Evolutionary conservation across 768 basidiomycete genomes (phyloP).

Genomic region (Boletus rubroflammeus): DNA sequence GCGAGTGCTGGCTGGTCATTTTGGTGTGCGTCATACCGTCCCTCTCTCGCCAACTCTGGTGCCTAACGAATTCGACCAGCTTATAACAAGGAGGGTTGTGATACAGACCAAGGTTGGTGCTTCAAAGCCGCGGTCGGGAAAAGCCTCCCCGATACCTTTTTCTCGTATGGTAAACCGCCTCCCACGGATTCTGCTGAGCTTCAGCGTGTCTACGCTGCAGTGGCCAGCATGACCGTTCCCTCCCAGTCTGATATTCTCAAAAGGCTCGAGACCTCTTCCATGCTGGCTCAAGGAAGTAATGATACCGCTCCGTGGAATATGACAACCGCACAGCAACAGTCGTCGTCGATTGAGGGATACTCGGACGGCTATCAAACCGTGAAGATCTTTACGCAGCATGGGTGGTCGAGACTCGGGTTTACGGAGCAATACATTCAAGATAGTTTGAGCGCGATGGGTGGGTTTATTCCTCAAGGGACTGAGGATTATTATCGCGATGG

Average conservation of each 20-base stretch:
- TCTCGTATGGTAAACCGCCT: constrained; percentile 40
- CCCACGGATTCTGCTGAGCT: constrained; percentile 20
- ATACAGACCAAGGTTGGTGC: constrained; percentile 63
- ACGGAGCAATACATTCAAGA: constrained; percentile 57
- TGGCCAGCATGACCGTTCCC: constrained; percentile 12
- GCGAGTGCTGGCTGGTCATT: constrained; percentile 63
- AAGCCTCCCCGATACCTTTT: constrained; percentile 56
- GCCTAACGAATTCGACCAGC: constrained; percentile 33
- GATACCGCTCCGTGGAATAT: constrained; percentile 1
- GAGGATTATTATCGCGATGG: constrained; percentile 10
- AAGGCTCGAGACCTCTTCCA: background rate
- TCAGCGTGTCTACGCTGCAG: constrained; percentile 17
- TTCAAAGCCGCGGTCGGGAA: constrained; percentile 58
- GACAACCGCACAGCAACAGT: constrained; percentile 9
- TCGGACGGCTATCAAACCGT: constrained; percentile 56
- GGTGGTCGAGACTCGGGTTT: constrained; percentile 56
- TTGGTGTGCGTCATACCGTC: constrained; percentile 49
- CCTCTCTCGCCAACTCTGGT: background rate
- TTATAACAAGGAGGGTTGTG: constrained; percentile 60
- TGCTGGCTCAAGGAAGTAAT: background rate
- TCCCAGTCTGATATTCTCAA: constrained; percentile 14
- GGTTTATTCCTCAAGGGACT: constrained; percentile 4
- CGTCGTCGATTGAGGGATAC: constrained; percentile 42
- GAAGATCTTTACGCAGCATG: constrained; percentile 48
- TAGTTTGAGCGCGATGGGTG: constrained; percentile 27